A percentile compares a stretch with the other conserved stretches of the same genome.
phyloP scores from a whole-genome alignment of 371 early-diverging fungal genomes.

The Zancudomyces culisetae region DNA sequence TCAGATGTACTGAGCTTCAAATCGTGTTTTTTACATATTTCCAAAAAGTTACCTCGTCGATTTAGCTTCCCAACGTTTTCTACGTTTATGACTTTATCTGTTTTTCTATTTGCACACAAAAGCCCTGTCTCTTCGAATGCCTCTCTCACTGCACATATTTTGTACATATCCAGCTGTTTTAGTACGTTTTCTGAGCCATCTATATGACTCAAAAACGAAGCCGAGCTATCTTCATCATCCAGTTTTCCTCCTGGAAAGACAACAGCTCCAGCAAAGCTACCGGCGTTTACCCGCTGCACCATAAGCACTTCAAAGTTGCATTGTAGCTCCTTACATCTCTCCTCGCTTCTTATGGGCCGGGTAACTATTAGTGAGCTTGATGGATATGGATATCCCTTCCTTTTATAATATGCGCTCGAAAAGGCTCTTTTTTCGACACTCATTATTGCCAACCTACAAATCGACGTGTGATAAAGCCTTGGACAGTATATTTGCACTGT shows the following conservation, averaged over 20 bases:
- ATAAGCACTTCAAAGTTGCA: too few species aligned
- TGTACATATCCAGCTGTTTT: constrained; percentile 9
- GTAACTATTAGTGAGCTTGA: too few species aligned
- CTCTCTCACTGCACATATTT: constrained; percentile 58
- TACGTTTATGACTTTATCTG: background rate
- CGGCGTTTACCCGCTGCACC: constrained; percentile 9
- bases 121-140: constrained; percentile 69
- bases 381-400: too few species aligned
- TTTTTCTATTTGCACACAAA: constrained; percentile 5
- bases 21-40: constrained; percentile 26
- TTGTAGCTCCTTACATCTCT: too few species aligned
- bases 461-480: too few species aligned
- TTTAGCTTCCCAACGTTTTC: constrained; percentile 9
- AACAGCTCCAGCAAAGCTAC: constrained; percentile 12
- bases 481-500: too few species aligned
- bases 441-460: too few species aligned
- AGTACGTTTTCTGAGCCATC: background rate
- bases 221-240: constrained; percentile 7
- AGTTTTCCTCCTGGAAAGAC: constrained; percentile 24
- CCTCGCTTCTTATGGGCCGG: too few species aligned
- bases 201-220: background rate
- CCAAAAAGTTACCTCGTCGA: constrained; percentile 32
- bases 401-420: too few species aligned
- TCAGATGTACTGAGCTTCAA: constrained; percentile 26
- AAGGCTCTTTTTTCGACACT: too few species aligned